Conservation (phyloP, 2,329 filamentous ascomycete species). For the Ilyonectria robusta region DNA sequence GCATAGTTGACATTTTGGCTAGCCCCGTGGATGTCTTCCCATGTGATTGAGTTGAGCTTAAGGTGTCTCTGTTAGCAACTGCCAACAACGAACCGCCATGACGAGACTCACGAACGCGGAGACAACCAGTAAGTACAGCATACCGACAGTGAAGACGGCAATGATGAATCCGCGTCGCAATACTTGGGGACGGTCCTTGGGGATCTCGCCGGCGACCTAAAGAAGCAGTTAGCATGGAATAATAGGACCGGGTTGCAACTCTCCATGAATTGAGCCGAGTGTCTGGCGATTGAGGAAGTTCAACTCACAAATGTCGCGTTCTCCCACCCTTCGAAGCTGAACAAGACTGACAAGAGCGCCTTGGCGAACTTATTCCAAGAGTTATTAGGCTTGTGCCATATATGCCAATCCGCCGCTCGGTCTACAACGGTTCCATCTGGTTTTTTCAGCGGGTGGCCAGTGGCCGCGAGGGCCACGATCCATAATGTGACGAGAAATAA, state of each 20-base stretch:
- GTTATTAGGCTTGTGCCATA: not conserved
- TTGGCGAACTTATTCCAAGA: constrained; percentile 2
- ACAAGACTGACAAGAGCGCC: constrained; percentile 3
- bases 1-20: constrained; percentile 1
- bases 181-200: not conserved
- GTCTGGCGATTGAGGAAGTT: not conserved
- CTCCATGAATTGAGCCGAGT: not conserved
- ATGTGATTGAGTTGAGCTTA: constrained; percentile 5
- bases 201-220: constrained; percentile 21
- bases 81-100: not conserved
- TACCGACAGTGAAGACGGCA: constrained; percentile 12
- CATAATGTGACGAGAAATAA: not conserved
- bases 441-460: not conserved
- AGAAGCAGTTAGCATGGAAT: not conserved
- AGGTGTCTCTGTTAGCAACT: not conserved
- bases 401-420: not conserved
- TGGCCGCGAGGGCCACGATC: not conserved
- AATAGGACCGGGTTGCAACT: no score
- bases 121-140: constrained; percentile 6
- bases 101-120: constrained; percentile 9
- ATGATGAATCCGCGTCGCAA: constrained; percentile 8
- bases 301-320: constrained; percentile 19
- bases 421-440: not conserved
- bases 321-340: constrained; percentile 23
- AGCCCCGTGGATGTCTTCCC: not conserved